Conservation (phyloP, 441 rosid genomes). For the Adansonia grandidieri region DNA sequence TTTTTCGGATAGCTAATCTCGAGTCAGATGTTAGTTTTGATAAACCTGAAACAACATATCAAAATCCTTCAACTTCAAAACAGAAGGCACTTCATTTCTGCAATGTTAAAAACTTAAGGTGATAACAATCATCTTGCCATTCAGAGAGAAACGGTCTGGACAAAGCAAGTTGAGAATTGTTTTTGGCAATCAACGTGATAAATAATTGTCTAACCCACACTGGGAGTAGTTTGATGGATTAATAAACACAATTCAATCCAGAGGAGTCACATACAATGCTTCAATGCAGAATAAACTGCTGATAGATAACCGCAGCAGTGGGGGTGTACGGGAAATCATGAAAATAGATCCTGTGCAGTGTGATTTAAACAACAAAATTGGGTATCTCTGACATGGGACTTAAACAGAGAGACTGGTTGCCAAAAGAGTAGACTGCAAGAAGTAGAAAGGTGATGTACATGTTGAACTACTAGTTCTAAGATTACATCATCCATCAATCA, state of each 20-base stretch:
- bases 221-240: neutral
- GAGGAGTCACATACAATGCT: neutral
- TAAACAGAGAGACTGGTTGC: neutral
- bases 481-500: neutral
- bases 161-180: constrained; percentile 4
- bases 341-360: neutral
- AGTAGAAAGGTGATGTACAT: neutral
- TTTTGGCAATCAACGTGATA: constrained; percentile 3
- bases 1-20: constrained; percentile 82
- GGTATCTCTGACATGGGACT: neutral
- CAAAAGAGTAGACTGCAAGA: neutral
- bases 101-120: neutral
- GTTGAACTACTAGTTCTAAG: constrained; percentile 11
- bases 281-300: neutral
- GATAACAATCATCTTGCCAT: constrained; percentile 9
- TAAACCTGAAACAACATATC: constrained; percentile 64
- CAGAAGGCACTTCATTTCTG: constrained; percentile 8
- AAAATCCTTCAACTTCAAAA: constrained; percentile 9
- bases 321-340: neutral
- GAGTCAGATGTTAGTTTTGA: constrained; percentile 86
- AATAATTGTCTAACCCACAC: neutral
- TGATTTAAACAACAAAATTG: constrained; percentile 6
- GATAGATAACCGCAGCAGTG: neutral
- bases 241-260: neutral
- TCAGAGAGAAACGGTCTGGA: neutral